These are phyloP conservation scores for Tilletia caries DNA, from an alignment of 1,284 basidiomycete species.

Conservation along the genomic window DNA sequence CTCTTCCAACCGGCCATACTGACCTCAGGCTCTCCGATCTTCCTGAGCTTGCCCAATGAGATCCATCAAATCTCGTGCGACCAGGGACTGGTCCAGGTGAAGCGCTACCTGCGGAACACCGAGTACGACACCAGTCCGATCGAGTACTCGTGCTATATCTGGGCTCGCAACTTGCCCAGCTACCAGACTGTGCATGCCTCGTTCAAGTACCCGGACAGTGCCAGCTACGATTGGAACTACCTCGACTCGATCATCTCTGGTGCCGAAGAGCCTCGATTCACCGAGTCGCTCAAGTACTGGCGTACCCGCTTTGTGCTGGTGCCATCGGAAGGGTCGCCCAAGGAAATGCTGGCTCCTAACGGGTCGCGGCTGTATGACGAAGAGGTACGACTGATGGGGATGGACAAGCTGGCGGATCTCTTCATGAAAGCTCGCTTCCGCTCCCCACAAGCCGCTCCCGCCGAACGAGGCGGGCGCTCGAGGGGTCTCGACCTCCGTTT, in stretches of 20 bases:
- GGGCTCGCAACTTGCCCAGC: constrained; percentile 81
- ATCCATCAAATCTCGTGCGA: constrained; percentile 85
- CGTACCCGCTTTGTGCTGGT: constrained; percentile 91
- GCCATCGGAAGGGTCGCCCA: constrained; percentile 71
- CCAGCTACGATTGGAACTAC: constrained; percentile 57
- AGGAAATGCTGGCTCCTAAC: constrained; percentile 54
- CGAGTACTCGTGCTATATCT: constrained; percentile 82
- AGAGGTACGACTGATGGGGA: constrained; percentile 81
- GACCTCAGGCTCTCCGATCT: constrained; percentile 64
- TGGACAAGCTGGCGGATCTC: constrained; percentile 83
- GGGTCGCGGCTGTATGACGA: constrained; percentile 64
- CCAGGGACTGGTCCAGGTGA: constrained; percentile 80
- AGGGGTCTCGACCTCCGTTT: constrained; percentile 30
- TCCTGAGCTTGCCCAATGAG: constrained; percentile 89
- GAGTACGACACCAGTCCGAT: constrained; percentile 64
- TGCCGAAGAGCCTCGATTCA: constrained; percentile 44
- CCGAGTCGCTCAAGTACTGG: constrained; percentile 66
- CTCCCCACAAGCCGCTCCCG: constrained; percentile 22
- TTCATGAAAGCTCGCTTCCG: constrained; percentile 58
- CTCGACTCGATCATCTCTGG: constrained; percentile 55
- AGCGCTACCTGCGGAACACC: constrained; percentile 77
- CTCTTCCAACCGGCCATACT: constrained; percentile 50
- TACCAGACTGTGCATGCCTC: constrained; percentile 74
- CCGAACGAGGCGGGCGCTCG: constrained; percentile 12
- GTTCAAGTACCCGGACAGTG: constrained; percentile 75